phyloP scores from a whole-genome alignment of 2,329 filamentous ascomycete species.

The Zalaria obscura region DNA sequence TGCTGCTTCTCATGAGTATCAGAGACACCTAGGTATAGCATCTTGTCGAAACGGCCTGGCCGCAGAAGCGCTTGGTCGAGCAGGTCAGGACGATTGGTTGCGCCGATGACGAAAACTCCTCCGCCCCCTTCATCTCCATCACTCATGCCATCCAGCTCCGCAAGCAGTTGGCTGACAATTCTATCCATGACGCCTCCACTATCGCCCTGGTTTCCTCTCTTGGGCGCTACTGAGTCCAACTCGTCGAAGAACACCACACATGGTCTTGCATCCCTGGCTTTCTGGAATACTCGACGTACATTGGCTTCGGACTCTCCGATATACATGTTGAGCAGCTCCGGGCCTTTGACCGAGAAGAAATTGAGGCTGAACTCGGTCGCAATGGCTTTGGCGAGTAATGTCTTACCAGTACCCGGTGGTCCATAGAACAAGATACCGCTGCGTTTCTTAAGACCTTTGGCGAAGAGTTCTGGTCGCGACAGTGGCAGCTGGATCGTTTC shows the following conservation, averaged over 20 bases:
- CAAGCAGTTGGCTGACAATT: conserved; percentile 87
- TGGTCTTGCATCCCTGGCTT: conserved; percentile 70
- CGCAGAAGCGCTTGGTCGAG: conserved; percentile 80
- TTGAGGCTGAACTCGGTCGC: conserved; percentile 88
- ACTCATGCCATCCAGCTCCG: conserved; percentile 95
- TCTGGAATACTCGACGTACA: conserved; percentile 76
- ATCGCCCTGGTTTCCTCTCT: conserved; percentile 92
- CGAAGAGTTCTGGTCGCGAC: conserved; percentile 83
- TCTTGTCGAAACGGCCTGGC: conserved; percentile 91
- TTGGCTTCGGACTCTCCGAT: conserved; percentile 91
- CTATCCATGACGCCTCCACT: conserved; percentile 97
- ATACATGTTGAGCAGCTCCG: conserved; percentile 89
- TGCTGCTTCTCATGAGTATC: conserved; percentile 95
- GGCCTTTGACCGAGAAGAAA: conserved; percentile 88
- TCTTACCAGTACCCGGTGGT: conserved; percentile 83
- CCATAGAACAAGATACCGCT: conserved; percentile 89
- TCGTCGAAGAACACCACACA: conserved; percentile 93
- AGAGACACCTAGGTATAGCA: conserved; percentile 91
- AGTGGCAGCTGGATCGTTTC: conserved; percentile 93
- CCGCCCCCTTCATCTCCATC: conserved; percentile 68
- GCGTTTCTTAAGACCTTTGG: conserved; percentile 95
- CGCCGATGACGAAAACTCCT: conserved; percentile 92
- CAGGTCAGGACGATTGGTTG: conserved; percentile 87
- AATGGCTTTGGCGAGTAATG: conserved; percentile 81
- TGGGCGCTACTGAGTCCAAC: conserved; percentile 84